These are phyloP conservation scores for Athelia sp. DNA, from an alignment of 1,284 basidiomycete genomes.

Conservation along the genomic window DNA sequence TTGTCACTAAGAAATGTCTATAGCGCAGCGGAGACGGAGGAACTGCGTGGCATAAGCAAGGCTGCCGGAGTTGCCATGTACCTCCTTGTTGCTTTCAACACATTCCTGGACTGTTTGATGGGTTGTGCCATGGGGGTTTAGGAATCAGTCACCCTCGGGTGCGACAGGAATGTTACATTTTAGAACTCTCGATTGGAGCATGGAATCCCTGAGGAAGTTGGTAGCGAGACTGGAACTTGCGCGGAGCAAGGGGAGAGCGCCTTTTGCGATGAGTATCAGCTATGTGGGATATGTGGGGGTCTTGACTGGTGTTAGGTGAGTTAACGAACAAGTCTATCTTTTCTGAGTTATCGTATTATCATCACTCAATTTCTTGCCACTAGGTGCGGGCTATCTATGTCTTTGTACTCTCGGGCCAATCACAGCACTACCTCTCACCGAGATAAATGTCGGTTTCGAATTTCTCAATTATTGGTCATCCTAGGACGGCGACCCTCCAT, in stretches of 20 bases:
- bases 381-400: conserved; percentile 27
- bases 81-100: conserved; percentile 30
- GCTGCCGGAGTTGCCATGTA: conserved; percentile 16
- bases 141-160: conserved; percentile 14
- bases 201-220: conserved; percentile 26
- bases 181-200: conserved; percentile 31
- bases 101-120: conserved; percentile 29
- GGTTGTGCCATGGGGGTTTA: conserved; percentile 30
- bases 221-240: conserved; percentile 28
- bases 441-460: conserved; percentile 14
- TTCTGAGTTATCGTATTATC: too few relatives aligned
- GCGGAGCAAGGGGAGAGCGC: conserved; percentile 16
- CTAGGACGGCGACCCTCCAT: conserved; percentile 25
- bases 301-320: conserved; percentile 25
- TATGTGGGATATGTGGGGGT: conserved; percentile 32
- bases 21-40: conserved; percentile 25
- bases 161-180: conserved; percentile 25
- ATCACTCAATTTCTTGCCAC: neutral
- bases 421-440: conserved; percentile 2
- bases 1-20: conserved; percentile 21
- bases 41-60: conserved; percentile 25
- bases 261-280: conserved; percentile 28
- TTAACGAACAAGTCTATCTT: neutral
- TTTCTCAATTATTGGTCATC: conserved; percentile 23
- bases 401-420: conserved; percentile 27